Evolutionary conservation across 2,329 filamentous ascomycete species (phyloP).

Genomic region (Diaporthe humulicola): DNA sequence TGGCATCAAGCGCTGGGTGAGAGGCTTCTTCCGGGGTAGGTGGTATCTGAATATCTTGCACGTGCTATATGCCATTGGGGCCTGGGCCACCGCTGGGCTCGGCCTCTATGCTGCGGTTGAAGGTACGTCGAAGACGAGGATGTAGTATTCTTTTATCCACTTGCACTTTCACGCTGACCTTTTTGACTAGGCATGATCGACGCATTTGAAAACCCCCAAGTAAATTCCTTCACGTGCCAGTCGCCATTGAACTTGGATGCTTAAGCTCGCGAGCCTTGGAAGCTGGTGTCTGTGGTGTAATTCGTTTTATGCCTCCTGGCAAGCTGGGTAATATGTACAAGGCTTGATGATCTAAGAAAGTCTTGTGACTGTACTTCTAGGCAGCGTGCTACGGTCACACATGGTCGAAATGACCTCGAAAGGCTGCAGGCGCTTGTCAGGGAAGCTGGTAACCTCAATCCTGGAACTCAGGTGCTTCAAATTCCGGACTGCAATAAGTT

Average conservation of each 20-base stretch:
- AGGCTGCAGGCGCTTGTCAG: too few species aligned
- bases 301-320: too few species aligned
- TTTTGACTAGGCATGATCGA: constrained; percentile 29
- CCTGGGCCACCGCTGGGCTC: constrained; percentile 27
- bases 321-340: too few species aligned
- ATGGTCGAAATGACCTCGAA: too few species aligned
- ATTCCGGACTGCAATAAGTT: too few species aligned
- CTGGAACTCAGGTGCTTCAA: too few species aligned
- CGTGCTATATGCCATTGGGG: constrained; percentile 29
- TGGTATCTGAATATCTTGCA: constrained; percentile 33
- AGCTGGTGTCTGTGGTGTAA: not conserved
- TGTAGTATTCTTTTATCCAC: too few species aligned
- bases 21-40: constrained; percentile 30
- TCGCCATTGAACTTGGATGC: constrained; percentile 32
- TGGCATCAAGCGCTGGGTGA: constrained; percentile 26
- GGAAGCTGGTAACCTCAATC: too few species aligned
- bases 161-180: not conserved
- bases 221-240: constrained; percentile 33
- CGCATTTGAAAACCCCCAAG: constrained; percentile 30
- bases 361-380: too few species aligned
- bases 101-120: constrained; percentile 33
- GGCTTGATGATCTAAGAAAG: too few species aligned
- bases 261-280: not conserved
- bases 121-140: constrained; percentile 1
- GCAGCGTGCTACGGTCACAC: too few species aligned